phyloP scores from a whole-genome alignment of 2,329 filamentous ascomycete species.

The Trichophyton verrucosum region DNA sequence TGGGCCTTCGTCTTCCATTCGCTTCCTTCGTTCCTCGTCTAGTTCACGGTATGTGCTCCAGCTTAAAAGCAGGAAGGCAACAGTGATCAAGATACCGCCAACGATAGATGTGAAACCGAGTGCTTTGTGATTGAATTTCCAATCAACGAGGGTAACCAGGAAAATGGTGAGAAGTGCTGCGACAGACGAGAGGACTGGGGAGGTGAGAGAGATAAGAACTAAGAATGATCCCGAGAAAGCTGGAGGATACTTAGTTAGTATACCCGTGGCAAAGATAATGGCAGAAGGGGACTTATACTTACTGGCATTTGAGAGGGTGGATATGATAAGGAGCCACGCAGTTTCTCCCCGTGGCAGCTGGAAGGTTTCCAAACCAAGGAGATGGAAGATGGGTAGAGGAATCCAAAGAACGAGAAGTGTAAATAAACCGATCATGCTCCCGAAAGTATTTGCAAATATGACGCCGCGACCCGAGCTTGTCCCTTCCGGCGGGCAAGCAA shows the following conservation, averaged over 20 bases:
- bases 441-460: constrained; percentile 90
- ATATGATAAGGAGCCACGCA: constrained; percentile 66
- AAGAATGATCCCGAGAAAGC: constrained; percentile 86
- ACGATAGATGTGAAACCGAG: constrained; percentile 61
- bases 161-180: constrained; percentile 93
- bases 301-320: constrained; percentile 74
- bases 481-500: constrained; percentile 85
- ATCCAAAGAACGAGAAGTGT: constrained; percentile 85
- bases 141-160: constrained; percentile 84
- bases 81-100: constrained; percentile 78
- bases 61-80: constrained; percentile 73
- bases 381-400: constrained; percentile 72
- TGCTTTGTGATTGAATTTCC: constrained; percentile 66
- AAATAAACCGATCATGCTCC: constrained; percentile 72
- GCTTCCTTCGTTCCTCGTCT: constrained; percentile 63
- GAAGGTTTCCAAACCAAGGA: constrained; percentile 67
- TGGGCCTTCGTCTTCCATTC: constrained; percentile 31
- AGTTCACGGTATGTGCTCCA: constrained; percentile 93
- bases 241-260: constrained; percentile 1
- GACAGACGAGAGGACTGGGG: constrained; percentile 81
- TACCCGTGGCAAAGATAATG: not conserved
- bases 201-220: constrained; percentile 83
- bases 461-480: constrained; percentile 76
- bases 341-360: constrained; percentile 66
- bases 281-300: constrained; percentile 22